These are phyloP conservation scores for Pseudozyma hubeiensis DNA, from an alignment of 1,284 basidiomycete genomes.

Conservation along the genomic window DNA sequence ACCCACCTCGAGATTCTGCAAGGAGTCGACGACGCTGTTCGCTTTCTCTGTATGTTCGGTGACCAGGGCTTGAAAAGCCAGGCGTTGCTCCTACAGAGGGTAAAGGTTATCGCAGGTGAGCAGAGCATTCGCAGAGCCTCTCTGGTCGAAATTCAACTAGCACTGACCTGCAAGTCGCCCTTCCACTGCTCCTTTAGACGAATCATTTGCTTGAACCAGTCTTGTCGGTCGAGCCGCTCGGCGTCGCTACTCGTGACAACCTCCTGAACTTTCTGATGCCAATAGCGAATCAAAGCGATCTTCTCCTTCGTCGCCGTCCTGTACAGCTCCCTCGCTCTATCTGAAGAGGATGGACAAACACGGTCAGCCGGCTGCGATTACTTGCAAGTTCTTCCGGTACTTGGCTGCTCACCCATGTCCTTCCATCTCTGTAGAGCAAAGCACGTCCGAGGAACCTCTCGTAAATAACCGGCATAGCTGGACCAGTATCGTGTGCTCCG, in stretches of 20 bases:
- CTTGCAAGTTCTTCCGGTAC: too few relatives aligned
- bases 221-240: constrained; percentile 16
- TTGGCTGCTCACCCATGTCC: constrained; percentile 25
- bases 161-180: constrained; percentile 11
- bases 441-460: constrained; percentile 46
- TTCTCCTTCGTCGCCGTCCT: constrained; percentile 24
- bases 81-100: constrained; percentile 1
- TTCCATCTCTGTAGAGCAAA: constrained; percentile 38
- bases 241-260: not conserved
- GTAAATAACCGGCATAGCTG: constrained; percentile 45
- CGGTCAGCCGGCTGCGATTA: not conserved
- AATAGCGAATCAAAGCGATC: constrained; percentile 11
- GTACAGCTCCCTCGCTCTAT: constrained; percentile 29
- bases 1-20: constrained; percentile 10
- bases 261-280: constrained; percentile 7
- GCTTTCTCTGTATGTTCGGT: constrained; percentile 4
- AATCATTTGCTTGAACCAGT: constrained; percentile 9
- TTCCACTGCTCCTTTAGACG: constrained; percentile 1
- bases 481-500: constrained; percentile 46
- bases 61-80: not conserved
- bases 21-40: not conserved
- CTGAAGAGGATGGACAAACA: not conserved
- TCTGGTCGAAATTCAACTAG: too few relatives aligned
- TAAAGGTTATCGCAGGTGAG: too few relatives aligned
- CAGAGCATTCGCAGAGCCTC: too few relatives aligned